Conservation (phyloP, 2,329 filamentous ascomycete species). For the Alternaria brassicae region DNA sequence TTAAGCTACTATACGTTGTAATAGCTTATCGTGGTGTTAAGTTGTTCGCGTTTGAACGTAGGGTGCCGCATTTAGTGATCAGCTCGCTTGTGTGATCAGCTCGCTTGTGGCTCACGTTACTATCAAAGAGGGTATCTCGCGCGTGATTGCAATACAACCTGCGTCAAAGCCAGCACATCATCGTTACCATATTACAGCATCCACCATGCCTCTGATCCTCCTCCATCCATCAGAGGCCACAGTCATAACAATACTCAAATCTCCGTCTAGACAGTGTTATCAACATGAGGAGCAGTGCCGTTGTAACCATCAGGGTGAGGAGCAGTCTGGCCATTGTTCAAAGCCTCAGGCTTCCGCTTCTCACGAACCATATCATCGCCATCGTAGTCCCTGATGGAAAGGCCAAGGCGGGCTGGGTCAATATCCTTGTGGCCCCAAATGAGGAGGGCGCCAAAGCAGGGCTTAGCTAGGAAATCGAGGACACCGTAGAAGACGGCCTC, state of each 20-base stretch:
- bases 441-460: constrained; percentile 66
- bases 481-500: constrained; percentile 74
- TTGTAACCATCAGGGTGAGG: constrained; percentile 1
- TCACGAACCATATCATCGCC: constrained; percentile 41
- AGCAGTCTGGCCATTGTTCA: background rate
- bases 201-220: background rate
- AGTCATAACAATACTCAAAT: background rate
- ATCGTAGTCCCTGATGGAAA: constrained; percentile 59
- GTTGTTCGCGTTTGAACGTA: too few species aligned
- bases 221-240: background rate
- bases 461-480: constrained; percentile 70
- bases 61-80: too few species aligned
- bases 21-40: too few species aligned
- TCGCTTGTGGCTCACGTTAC: too few species aligned
- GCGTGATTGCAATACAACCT: background rate
- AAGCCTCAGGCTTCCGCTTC: constrained; percentile 23
- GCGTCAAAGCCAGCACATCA: background rate
- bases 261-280: background rate
- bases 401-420: constrained; percentile 63
- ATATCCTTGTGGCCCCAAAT: constrained; percentile 70
- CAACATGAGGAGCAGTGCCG: background rate
- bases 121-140: background rate
- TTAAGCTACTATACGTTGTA: too few species aligned
- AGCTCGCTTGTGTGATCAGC: too few species aligned
- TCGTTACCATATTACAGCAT: constrained; percentile 1